Conservation (phyloP, 2,329 filamentous ascomycete genomes). For the Exophiala xenobiotica region DNA sequence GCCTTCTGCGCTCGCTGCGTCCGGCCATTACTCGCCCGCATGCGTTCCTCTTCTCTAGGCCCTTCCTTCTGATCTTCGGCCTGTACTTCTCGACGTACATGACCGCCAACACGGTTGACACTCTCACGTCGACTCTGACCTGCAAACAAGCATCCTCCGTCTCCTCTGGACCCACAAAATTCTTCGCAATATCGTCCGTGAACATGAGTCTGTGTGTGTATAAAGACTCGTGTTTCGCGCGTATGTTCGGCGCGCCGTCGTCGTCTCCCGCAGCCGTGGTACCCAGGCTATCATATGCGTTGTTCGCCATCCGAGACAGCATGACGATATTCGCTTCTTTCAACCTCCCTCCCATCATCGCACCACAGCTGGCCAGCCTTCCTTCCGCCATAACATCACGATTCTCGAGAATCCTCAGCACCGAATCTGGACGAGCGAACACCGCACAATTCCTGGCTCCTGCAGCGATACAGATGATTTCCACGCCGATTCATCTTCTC, state of each 20-base stretch:
- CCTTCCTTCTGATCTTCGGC: slow-evolving; percentile 51
- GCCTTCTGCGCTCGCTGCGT: slow-evolving; percentile 41
- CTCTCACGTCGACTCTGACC: slow-evolving; percentile 64
- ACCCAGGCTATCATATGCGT: slow-evolving; percentile 66
- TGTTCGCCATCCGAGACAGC: slow-evolving; percentile 77
- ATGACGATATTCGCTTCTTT: slow-evolving; percentile 88
- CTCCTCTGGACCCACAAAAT: slow-evolving; percentile 75
- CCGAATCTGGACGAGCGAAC: slow-evolving; percentile 26
- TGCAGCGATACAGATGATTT: slow-evolving; percentile 72
- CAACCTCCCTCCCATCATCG: slow-evolving; percentile 79
- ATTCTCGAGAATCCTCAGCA: slow-evolving; percentile 41
- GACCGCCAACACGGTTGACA: slow-evolving; percentile 85
- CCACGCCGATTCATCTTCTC: slow-evolving; percentile 78
- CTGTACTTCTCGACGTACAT: slow-evolving; percentile 89
- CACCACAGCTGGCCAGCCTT: slow-evolving; percentile 66
- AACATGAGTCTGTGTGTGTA: slow-evolving; percentile 79
- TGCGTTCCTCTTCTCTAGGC: slow-evolving; percentile 48
- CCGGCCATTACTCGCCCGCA: slow-evolving; percentile 43
- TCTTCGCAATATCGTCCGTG: slow-evolving; percentile 73
- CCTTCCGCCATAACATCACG: slow-evolving; percentile 50
- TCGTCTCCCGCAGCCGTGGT: slow-evolving; percentile 45
- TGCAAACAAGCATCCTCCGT: slow-evolving; percentile 60
- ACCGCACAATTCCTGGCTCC: slow-evolving; percentile 77
- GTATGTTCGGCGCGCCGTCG: slow-evolving; percentile 59
- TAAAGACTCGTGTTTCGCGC: slow-evolving; percentile 82